Evolutionary conservation across 495 filamentous ascomycete genomes (phyloP).

Genomic region (Tuber calosporum): DNA sequence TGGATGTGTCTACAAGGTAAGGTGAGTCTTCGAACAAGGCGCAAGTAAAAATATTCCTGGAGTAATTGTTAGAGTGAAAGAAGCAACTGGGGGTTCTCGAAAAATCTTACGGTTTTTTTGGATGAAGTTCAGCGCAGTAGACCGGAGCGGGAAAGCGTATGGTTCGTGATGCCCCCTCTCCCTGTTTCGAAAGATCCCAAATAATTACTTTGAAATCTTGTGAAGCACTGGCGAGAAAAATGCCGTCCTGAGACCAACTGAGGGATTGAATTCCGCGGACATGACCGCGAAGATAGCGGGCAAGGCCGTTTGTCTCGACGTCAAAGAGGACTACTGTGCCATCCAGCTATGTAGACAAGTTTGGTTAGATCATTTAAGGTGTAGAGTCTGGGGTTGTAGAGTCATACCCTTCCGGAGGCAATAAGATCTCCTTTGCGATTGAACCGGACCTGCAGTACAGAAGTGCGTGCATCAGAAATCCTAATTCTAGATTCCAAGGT

Average conservation of each 20-base stretch:
- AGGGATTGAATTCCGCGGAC: slow-evolving; percentile 82
- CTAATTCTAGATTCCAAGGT: slow-evolving; percentile 47
- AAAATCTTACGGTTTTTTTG: slow-evolving; percentile 68
- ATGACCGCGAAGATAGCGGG: slow-evolving; percentile 85
- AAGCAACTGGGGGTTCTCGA: background rate
- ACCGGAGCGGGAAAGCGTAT: slow-evolving; percentile 85
- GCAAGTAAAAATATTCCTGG: slow-evolving; percentile 58
- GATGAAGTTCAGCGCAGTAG: slow-evolving; percentile 91
- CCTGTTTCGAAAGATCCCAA: slow-evolving; percentile 68
- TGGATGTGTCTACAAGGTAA: slow-evolving; percentile 71
- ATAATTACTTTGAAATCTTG: slow-evolving; percentile 93
- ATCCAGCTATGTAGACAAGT: slow-evolving; percentile 53
- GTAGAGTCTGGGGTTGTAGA: slow-evolving; percentile 9
- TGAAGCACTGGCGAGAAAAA: slow-evolving; percentile 88
- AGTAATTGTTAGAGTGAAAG: slow-evolving; percentile 11
- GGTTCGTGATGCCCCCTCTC: slow-evolving; percentile 51
- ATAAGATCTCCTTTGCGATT: slow-evolving; percentile 89
- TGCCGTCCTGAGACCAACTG: slow-evolving; percentile 86
- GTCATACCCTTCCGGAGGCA: slow-evolving; percentile 72
- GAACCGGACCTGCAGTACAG: slow-evolving; percentile 58
- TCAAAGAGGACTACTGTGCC: slow-evolving; percentile 94
- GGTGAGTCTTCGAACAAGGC: slow-evolving; percentile 87
- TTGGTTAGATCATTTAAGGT: slow-evolving; percentile 18
- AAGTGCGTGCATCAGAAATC: slow-evolving; percentile 52
- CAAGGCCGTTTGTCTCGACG: slow-evolving; percentile 90